Base-by-base conservation (phyloP, 495 filamentous ascomycete species). In the Melanomma pulvis-pyrius region DNA sequence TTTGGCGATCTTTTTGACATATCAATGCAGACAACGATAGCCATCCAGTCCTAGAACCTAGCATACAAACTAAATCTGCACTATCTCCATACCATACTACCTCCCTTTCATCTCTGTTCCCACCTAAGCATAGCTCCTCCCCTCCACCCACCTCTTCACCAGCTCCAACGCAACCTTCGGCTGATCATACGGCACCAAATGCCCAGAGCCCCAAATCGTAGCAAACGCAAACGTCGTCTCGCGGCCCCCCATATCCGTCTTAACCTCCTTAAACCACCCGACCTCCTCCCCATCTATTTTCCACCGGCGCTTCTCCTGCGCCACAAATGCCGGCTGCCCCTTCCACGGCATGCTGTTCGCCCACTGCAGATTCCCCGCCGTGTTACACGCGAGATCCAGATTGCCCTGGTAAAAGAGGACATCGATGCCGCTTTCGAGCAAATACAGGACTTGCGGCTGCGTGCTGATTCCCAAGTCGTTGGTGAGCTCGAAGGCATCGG, bases 401-500 rank as follows among this genome's bases (percentile, higher is more conserved):
- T 81, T 82, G 0, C 80, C 79, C 67, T 81, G 78, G 58, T 82
- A 82, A 19, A 76, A 75, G n/a, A 82, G 60, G 39, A 75, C 74
- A 58, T 81, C 66, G 1, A 82, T 72, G 6, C 72, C 65, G 51
- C 73, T 74, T 8, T 72, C 49, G 8, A 82, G 75, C 13, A 81
- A 56, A 47, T 74, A 79, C 1, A 68, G 41, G 0, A 82, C 74
- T 39, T 74, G 65, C 7, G 68, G 22, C 69, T 71, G 65, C 54
- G 62, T 72, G 36, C 63, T 17, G 59, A 74, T 0, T 57, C 73
- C 72, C 8, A 8, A 3, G 22, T 80, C 77, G 1, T 75, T 65
- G 0, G 76, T 76, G 4, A 65, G 58, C 0, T 24, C 11, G 50
- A 82, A 82, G 4, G 78, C 74, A 0, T 34, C 9, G 1, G 44